Evolutionary conservation across 768 basidiomycete genomes (phyloP), one percentile per base, ranked within the genome.

Genomic region (Lanmaoa pseudosensibilis): DNA sequence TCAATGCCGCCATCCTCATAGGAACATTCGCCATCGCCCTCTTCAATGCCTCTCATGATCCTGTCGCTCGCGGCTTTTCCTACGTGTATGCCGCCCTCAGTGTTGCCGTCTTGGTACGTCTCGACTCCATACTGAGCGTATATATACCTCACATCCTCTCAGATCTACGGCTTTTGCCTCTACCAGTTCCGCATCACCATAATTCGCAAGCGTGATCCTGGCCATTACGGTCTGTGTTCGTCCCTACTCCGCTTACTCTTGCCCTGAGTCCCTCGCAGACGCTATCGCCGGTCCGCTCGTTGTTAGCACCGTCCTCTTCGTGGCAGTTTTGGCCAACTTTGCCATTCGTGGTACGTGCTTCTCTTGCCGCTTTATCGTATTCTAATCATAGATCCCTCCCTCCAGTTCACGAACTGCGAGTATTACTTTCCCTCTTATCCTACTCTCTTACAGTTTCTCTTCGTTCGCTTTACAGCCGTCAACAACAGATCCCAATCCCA

Each of bases 121-220:
- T 46, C 25, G 25, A 50, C 23, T 30, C 21, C 34, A 5, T 7
- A 3, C 34, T 1, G 10, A 7, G 18, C 30, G 27, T 16, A 7
- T 1, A n/a, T 32, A 9, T 32, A 15, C 16, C 54, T 50, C 54
- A 48, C 52, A 7, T 5, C 36, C 46, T 12, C 37, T 19, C 5
- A 95, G 88, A 69, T 92, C 2, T 99, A 98, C 70, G 93, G 90
- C 0, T 97, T 90, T 72, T 73, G 72, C 1, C 73, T 98, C 41
- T 98, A 96, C 68, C 92, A 98, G 69, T 81, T 86, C 57, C 84
- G 97, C 44, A 84, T 98, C 52, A 88, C 88, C 46, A 87, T 94
- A 85, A 98, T 99, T 59, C 87, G 90, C 13, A 83, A 87, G 59
- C 80, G 95, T 46, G 90, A 94, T 73, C 88, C 93, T 27, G 90